A percentile compares a stretch with the other conserved stretches of the same genome.
These are phyloP conservation scores for Cyathus striatus DNA, from an alignment of 768 basidiomycete species.

Conservation along the genomic window DNA sequence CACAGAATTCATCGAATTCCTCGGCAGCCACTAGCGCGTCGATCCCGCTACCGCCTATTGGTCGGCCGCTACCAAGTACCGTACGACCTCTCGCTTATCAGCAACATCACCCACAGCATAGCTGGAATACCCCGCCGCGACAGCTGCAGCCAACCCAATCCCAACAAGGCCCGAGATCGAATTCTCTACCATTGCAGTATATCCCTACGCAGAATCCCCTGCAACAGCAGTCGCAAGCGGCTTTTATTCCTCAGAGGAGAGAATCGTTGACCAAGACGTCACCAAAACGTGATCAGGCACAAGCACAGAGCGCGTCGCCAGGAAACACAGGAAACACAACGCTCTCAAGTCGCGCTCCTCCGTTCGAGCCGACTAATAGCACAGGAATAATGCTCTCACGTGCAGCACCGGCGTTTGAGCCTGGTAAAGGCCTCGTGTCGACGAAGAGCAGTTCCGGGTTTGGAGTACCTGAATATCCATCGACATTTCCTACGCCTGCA, in stretches of 20 bases:
- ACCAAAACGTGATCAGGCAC: background rate
- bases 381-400: constrained; percentile 44
- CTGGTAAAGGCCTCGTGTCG: constrained; percentile 10
- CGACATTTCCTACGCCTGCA: no score
- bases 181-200: background rate
- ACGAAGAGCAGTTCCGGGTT: background rate
- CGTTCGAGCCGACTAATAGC: constrained; percentile 58
- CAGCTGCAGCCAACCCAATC: background rate
- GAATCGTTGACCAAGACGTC: background rate
- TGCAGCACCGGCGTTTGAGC: constrained; percentile 50
- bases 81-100: no score
- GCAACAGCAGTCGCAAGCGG: constrained; percentile 14
- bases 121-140: no score
- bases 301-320: background rate
- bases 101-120: no score
- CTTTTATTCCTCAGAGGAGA: constrained; percentile 7
- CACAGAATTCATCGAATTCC: background rate
- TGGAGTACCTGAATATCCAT: no score
- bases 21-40: no score
- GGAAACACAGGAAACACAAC: constrained; percentile 22
- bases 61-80: no score
- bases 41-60: no score
- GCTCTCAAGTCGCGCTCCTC: constrained; percentile 43
- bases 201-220: constrained; percentile 8
- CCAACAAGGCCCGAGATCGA: background rate